Percentiles rank a stretch among this genome's conserved stretches.
These are phyloP conservation scores for Domatiomyces globalis DNA, from an alignment of 2,329 filamentous ascomycete species.

Conservation along the genomic window DNA sequence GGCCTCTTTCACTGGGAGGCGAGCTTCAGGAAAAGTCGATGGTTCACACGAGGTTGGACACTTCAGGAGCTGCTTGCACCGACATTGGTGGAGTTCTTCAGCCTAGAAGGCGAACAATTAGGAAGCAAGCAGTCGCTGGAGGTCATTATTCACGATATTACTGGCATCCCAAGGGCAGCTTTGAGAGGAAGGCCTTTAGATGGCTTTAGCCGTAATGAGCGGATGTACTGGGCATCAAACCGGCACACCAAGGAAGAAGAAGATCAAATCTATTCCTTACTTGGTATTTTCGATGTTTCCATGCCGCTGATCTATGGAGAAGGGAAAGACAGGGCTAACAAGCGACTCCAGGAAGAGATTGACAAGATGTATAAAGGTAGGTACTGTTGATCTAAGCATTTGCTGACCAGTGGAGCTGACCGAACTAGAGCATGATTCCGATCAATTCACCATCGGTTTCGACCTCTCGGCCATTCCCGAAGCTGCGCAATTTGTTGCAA, in stretches of 20 bases:
- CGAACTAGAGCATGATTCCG: constrained; percentile 3
- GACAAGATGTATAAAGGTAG: constrained; percentile 5
- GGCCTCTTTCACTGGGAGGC: constrained; percentile 1
- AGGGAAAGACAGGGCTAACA: constrained; percentile 7
- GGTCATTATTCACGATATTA: constrained; percentile 6
- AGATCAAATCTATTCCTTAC: constrained; percentile 21
- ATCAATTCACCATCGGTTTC: constrained; percentile 8
- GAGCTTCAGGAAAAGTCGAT: constrained; percentile 3
- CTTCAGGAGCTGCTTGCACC: constrained; percentile 12
- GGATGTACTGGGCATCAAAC: constrained; percentile 16
- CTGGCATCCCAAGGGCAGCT: constrained; percentile 5
- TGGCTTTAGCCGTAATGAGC: constrained; percentile 7
- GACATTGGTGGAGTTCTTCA: constrained; percentile 8
- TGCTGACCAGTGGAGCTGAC: constrained; percentile 3
- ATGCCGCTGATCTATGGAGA: constrained; percentile 24
- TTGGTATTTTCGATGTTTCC: constrained; percentile 20
- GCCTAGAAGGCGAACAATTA: constrained; percentile 4
- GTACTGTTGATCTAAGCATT: background rate
- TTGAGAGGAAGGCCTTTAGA: constrained; percentile 3
- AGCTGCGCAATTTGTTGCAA: constrained; percentile 12
- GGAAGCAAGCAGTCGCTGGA: constrained; percentile 8
- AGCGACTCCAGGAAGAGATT: constrained; percentile 8
- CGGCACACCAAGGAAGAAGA: constrained; percentile 18
- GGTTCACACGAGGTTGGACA: no score
- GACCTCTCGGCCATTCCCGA: constrained; percentile 10